Conservation (phyloP, 805 yeast species). For the Kuraishia floccosa region DNA sequence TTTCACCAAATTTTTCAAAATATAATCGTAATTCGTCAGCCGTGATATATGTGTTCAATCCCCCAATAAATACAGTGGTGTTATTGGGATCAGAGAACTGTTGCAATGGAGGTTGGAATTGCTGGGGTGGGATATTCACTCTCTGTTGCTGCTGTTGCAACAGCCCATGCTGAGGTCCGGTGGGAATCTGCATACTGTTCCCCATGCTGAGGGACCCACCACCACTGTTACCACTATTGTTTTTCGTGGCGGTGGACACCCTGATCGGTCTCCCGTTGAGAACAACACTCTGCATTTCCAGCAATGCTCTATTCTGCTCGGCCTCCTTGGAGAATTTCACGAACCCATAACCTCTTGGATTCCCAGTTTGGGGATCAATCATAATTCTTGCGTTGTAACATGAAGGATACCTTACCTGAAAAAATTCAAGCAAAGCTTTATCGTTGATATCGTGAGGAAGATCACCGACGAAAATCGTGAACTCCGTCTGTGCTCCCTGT, state of each 20-base stretch:
- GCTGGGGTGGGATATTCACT: slow-evolving; percentile 13
- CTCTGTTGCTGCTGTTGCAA: slow-evolving; percentile 6
- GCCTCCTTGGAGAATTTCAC: slow-evolving; percentile 59
- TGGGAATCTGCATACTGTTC: neutral
- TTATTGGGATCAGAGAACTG: slow-evolving; percentile 67
- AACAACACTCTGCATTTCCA: slow-evolving; percentile 73
- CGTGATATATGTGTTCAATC: slow-evolving; percentile 45
- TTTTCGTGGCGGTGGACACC: slow-evolving; percentile 53
- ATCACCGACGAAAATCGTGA: slow-evolving; percentile 81
- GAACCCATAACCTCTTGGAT: slow-evolving; percentile 82
- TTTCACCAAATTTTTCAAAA: slow-evolving; percentile 61
- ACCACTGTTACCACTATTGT: neutral
- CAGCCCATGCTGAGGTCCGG: neutral
- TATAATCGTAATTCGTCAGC: slow-evolving; percentile 50
- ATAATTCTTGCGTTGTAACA: slow-evolving; percentile 70
- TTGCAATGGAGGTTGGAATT: slow-evolving; percentile 33
- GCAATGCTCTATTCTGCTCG: slow-evolving; percentile 61
- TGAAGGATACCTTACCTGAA: slow-evolving; percentile 61
- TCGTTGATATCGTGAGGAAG: slow-evolving; percentile 67
- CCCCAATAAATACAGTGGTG: slow-evolving; percentile 74
- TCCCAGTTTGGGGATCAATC: slow-evolving; percentile 58
- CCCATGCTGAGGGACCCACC: neutral
- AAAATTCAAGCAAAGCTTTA: slow-evolving; percentile 46
- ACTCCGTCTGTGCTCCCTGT: slow-evolving; percentile 21
- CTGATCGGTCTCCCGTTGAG: slow-evolving; percentile 69